Percentiles rank a stretch among this genome's conserved stretches.
Conservation (phyloP, 192 early-diverging fungal genomes). For the Martensiomyces pterosporus region DNA sequence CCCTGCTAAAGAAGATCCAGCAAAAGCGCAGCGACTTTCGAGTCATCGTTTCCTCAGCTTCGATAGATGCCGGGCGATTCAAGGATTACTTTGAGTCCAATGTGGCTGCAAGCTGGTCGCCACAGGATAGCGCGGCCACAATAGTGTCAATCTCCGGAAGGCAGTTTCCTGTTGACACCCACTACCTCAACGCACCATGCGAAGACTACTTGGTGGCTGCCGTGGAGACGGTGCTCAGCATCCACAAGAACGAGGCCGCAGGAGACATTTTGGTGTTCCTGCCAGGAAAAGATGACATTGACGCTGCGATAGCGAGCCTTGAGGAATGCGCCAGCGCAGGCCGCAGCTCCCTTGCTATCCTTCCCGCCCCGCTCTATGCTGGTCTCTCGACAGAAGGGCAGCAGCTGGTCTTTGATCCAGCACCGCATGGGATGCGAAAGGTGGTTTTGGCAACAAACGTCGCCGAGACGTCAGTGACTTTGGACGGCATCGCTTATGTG, state of each 20-base stretch:
- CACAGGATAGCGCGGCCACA: too few relatives aligned
- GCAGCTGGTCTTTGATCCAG: constrained; percentile 90
- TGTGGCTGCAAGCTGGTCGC: too few relatives aligned
- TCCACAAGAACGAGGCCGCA: constrained; percentile 87
- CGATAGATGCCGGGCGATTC: constrained; percentile 92
- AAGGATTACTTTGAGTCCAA: constrained; percentile 82
- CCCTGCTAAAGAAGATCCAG: constrained; percentile 79
- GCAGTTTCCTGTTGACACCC: constrained; percentile 89
- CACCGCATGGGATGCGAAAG: constrained; percentile 78
- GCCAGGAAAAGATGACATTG: constrained; percentile 98
- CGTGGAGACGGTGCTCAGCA: constrained; percentile 88
- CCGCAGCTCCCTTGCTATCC: constrained; percentile 64
- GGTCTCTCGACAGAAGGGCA: constrained; percentile 93
- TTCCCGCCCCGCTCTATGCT: constrained; percentile 80
- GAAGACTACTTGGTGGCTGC: constrained; percentile 94
- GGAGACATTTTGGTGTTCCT: constrained; percentile 95
- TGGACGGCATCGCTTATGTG: constrained; percentile 96
- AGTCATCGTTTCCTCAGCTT: constrained; percentile 94
- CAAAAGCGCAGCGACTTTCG: constrained; percentile 80
- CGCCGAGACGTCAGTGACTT: constrained; percentile 97
- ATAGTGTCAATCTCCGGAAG: constrained; percentile 96
- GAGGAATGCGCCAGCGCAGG: constrained; percentile 74
- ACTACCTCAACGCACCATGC: constrained; percentile 92
- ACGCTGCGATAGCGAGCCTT: too few relatives aligned
- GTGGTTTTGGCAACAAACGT: constrained; percentile 98